Percentiles rank a stretch among this genome's conserved stretches.
Conservation (phyloP, 306 rosid species). For the barrel medic (Medicago truncatula) region MtrunA17r5.0-ANR NC_053043.1:4547001-4547500, state of each 20-base stretch:
- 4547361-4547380: slow-evolving; percentile 31
- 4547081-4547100: slow-evolving; percentile 33
- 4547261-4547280: slow-evolving; percentile 39
- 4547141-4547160: neutral
- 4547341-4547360: slow-evolving; percentile 32
- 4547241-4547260: slow-evolving; percentile 39
- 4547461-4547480: slow-evolving; percentile 43
- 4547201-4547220: slow-evolving; percentile 43
- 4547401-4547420: slow-evolving; percentile 29
- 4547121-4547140: neutral
- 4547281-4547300: slow-evolving; percentile 32
- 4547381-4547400: slow-evolving; percentile 40
- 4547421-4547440: neutral
- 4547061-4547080: slow-evolving; percentile 43
- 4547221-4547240: slow-evolving; percentile 37
- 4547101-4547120: slow-evolving; percentile 52
- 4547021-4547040: slow-evolving; percentile 94
- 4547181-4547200: slow-evolving; percentile 21
- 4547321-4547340: slow-evolving; percentile 35
- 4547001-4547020: slow-evolving; percentile 36
- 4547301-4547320: slow-evolving; percentile 42
- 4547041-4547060: slow-evolving; percentile 41
- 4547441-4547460: slow-evolving; percentile 21
- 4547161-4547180: neutral
- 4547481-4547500: slow-evolving; percentile 32